These are phyloP conservation scores for Saccharomyces pastorianus DNA, from an alignment of 1,139 yeast species.

Conservation along the genomic window DNA sequence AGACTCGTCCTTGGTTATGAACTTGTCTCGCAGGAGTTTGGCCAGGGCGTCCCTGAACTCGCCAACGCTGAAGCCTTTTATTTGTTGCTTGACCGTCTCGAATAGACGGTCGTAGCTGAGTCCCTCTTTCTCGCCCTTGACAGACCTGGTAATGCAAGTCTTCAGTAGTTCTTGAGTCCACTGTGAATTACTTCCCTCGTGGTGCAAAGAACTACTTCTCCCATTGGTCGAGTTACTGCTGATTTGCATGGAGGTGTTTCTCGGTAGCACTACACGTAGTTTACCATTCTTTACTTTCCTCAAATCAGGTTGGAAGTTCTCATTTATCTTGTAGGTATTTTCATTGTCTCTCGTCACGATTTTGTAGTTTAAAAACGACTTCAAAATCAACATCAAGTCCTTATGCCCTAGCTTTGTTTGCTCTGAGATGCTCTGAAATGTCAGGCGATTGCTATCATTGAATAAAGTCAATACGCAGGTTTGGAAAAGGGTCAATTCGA, in stretches of 20 bases:
- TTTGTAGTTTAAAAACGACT: conserved; percentile 17
- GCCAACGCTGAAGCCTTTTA: conserved; percentile 26
- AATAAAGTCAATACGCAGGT: conserved; percentile 23
- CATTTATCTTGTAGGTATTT: conserved; percentile 12
- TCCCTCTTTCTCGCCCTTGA: conserved; percentile 16
- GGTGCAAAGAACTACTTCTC: conserved; percentile 6
- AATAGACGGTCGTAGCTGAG: conserved; percentile 11
- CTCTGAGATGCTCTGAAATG: conserved; percentile 9
- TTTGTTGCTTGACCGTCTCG: conserved; percentile 10
- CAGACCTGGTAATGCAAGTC: conserved; percentile 22
- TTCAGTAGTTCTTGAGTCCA: conserved; percentile 27
- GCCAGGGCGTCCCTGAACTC: conserved; percentile 27
- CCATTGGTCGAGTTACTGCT: not conserved
- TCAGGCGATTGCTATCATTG: conserved; percentile 14
- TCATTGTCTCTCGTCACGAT: conserved; percentile 9
- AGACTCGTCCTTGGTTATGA: conserved; percentile 5
- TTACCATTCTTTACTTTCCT: conserved; percentile 16
- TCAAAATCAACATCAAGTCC: conserved; percentile 12
- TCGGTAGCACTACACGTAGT: conserved; percentile 16
- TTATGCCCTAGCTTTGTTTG: conserved; percentile 8
- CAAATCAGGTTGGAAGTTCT: conserved; percentile 16
- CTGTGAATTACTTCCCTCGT: conserved; percentile 19
- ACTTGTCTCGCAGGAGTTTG: conserved; percentile 9
- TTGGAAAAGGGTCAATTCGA: conserved; percentile 25
- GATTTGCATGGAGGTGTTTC: not conserved